Evolutionary conservation across 2,329 filamentous ascomycete genomes (phyloP).

Genomic region (Neocucurbitaria cava): DNA sequence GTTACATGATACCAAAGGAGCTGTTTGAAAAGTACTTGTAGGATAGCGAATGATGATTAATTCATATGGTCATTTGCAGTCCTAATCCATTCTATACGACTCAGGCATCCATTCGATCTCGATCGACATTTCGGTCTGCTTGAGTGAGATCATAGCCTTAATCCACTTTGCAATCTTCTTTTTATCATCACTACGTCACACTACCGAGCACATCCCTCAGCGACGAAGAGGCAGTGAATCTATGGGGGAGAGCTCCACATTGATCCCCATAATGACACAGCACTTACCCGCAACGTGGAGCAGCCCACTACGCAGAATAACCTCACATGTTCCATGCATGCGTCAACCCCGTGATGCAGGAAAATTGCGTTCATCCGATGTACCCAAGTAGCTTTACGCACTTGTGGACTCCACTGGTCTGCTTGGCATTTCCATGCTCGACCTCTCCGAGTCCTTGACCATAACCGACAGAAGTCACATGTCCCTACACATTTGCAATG

Average conservation of each 20-base stretch:
- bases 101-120: too few species aligned
- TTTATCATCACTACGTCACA: not conserved
- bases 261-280: not conserved
- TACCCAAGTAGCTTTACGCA: not conserved
- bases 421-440: not conserved
- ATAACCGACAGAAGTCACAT: too few species aligned
- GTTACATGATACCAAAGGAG: conserved; percentile 12
- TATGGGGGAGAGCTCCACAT: not conserved
- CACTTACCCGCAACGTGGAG: not conserved
- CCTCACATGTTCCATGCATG: not conserved
- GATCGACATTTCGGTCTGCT: too few species aligned
- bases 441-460: not conserved
- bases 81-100: too few species aligned
- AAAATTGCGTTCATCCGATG: not conserved
- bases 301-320: not conserved
- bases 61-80: not conserved
- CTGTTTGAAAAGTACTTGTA: not conserved
- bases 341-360: not conserved
- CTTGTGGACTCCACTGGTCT: too few species aligned
- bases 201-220: not conserved
- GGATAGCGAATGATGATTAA: not conserved
- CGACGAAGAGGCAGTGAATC: not conserved
- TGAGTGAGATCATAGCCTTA: too few species aligned
- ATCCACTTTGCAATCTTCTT: not conserved
- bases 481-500: not conserved